Percentiles rank a stretch among this genome's conserved stretches.
phyloP scores from a whole-genome alignment of 2,329 filamentous ascomycete genomes.

The Niveomyces coronatus region DNA sequence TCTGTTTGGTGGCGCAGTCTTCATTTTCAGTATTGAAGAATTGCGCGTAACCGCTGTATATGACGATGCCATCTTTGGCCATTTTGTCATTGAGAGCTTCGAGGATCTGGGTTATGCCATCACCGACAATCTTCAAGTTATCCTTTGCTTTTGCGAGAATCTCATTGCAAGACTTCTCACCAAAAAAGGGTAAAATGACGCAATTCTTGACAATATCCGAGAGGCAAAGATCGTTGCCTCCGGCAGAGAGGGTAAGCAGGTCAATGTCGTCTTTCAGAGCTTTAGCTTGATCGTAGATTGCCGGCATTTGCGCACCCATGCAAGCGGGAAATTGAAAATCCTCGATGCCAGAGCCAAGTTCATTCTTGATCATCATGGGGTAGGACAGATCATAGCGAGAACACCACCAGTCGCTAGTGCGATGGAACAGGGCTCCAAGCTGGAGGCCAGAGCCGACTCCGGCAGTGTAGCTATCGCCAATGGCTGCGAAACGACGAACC shows the following conservation, averaged over 20 bases:
- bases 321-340: constrained; percentile 21
- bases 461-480: constrained; percentile 28
- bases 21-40: constrained; percentile 23
- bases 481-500: constrained; percentile 23
- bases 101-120: constrained; percentile 19
- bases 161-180: constrained; percentile 12
- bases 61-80: constrained; percentile 18
- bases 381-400: constrained; percentile 21
- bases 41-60: constrained; percentile 20
- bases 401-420: constrained; percentile 16
- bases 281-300: constrained; percentile 20
- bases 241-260: constrained; percentile 25
- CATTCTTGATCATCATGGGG: constrained; percentile 17
- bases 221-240: constrained; percentile 28
- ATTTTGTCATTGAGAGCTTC: constrained; percentile 20
- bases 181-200: constrained; percentile 13
- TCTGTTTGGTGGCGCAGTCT: constrained; percentile 12
- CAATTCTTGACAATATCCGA: constrained; percentile 14
- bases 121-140: constrained; percentile 17
- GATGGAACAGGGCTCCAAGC: constrained; percentile 12
- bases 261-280: constrained; percentile 19
- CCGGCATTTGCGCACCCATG: constrained; percentile 16
- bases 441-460: constrained; percentile 22
- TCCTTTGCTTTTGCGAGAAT: constrained; percentile 18
- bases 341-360: constrained; percentile 14